Conservation (phyloP, 495 filamentous ascomycete genomes). For the Penicillium chermesinum region DNA sequence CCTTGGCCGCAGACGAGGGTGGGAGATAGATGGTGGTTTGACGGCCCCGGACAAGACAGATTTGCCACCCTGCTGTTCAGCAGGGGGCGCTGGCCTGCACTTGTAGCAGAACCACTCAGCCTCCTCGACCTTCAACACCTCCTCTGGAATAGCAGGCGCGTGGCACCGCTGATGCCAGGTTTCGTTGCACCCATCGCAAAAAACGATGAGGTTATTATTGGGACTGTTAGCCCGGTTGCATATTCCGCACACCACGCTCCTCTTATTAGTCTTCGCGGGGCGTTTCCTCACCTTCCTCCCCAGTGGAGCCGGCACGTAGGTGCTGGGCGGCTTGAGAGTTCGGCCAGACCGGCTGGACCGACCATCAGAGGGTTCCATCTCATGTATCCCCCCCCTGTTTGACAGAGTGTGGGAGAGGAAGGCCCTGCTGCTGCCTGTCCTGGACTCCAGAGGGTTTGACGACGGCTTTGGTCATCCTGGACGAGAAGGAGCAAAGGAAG, state of each 20-base stretch:
- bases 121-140: conserved; percentile 60
- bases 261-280: conserved; percentile 40
- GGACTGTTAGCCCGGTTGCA: conserved; percentile 77
- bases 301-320: conserved; percentile 6
- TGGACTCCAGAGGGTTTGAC: neutral
- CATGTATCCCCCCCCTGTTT: no score
- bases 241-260: conserved; percentile 58
- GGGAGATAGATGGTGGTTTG: conserved; percentile 1
- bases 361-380: conserved; percentile 1
- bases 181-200: conserved; percentile 86
- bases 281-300: conserved; percentile 36
- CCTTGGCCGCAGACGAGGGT: conserved; percentile 5
- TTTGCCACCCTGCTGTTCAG: no score
- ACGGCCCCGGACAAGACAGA: conserved; percentile 9
- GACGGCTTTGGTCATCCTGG: neutral
- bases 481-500: neutral
- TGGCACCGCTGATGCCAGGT: conserved; percentile 92
- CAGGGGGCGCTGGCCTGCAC: conserved; percentile 50
- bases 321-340: conserved; percentile 9
- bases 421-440: neutral
- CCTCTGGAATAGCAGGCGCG: conserved; percentile 69
- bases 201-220: conserved; percentile 78
- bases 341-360: conserved; percentile 16
- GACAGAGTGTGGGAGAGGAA: neutral
- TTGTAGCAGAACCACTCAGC: conserved; percentile 73